Evolutionary conservation across 495 filamentous ascomycete species (phyloP).

Genomic region (Neurospora discreta): DNA sequence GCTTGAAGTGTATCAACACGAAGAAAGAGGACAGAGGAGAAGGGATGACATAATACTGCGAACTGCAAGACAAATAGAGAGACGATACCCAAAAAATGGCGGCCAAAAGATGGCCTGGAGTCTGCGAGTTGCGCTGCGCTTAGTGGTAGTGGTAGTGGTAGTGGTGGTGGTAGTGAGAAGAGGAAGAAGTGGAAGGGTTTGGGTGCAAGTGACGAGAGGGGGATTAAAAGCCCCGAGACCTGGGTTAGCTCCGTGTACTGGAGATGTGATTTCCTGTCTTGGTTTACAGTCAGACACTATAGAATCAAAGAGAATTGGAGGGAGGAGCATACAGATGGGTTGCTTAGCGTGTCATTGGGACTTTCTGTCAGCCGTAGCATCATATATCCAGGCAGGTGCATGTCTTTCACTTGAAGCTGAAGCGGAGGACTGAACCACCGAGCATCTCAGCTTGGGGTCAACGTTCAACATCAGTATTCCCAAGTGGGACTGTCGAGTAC

Average conservation of each 20-base stretch:
- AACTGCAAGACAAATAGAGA: conserved; percentile 2
- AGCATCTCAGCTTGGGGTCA: neutral
- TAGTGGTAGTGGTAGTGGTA: neutral
- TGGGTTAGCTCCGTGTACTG: neutral
- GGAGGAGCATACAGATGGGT: neutral
- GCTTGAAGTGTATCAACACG: conserved; percentile 6
- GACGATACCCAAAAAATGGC: conserved; percentile 14
- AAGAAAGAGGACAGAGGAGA: conserved; percentile 3
- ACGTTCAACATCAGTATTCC: neutral
- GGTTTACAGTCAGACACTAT: neutral
- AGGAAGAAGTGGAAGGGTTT: neutral
- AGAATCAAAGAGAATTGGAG: neutral
- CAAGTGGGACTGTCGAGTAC: neutral
- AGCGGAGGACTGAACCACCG: neutral
- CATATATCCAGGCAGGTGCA: neutral
- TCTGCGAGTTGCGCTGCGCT: neutral
- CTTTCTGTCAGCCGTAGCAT: neutral
- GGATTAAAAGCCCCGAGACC: neutral
- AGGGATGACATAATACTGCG: conserved; percentile 18
- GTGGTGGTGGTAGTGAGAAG: neutral
- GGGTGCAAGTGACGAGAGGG: neutral
- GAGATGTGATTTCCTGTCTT: neutral
- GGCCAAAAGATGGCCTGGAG: conserved; percentile 18
- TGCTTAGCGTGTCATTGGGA: neutral
- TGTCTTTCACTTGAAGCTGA: neutral